Base-by-base conservation (phyloP, 768 basidiomycete genomes). In the Lyophyllum atratum region DNA sequence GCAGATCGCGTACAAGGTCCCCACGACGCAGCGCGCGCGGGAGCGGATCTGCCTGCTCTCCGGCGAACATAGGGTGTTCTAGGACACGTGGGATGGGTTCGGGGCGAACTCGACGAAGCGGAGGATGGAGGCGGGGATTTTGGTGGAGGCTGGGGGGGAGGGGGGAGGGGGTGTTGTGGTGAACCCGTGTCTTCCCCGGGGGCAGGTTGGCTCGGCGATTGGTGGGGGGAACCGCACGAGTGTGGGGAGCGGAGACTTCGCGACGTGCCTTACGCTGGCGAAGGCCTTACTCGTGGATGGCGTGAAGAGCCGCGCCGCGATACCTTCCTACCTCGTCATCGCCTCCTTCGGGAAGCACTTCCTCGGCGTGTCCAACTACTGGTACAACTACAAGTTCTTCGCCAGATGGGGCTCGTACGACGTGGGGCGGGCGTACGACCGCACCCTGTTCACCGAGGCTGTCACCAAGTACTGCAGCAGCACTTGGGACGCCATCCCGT, bases 301-400 rank as follows among this genome's bases (percentile, higher is more conserved):
- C 14, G 33, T 54, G 31, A 21, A 31, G 14, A 56, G 50, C 6
- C 55, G 52, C 15, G 51, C 56, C 8, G 40, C 42, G 4, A 56
- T 60, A 39, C 59, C 59, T 17, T 60, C 59, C 10, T 56, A 60
- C 45, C 59, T 56, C 33, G 59, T 56, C 15, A 60, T 60, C 51
- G 52, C 54, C 12, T 54, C 50, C 1, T 60, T 49, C 42, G 53
- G 50, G 33, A 56, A 60, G 33, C 59, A 53, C 47, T 60, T 56
- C 55, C 54, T 39, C 28, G 55, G 55, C 10, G 42, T 60, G 10
- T 60, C 59, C 1, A 50, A 46, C 15, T 56, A 56, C 39, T 56
- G 51, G 59, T 56, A 56, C 55, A 60, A 39, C 55, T 60, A 56
- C 55, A 25, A 52, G 40, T 60, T 60, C 55, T 60, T 60, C 19